Percentiles rank a stretch among this genome's conserved stretches.
Evolutionary conservation across 148 eudicot genomes (phyloP).

Genomic region (Limonium bicolor): DNA sequence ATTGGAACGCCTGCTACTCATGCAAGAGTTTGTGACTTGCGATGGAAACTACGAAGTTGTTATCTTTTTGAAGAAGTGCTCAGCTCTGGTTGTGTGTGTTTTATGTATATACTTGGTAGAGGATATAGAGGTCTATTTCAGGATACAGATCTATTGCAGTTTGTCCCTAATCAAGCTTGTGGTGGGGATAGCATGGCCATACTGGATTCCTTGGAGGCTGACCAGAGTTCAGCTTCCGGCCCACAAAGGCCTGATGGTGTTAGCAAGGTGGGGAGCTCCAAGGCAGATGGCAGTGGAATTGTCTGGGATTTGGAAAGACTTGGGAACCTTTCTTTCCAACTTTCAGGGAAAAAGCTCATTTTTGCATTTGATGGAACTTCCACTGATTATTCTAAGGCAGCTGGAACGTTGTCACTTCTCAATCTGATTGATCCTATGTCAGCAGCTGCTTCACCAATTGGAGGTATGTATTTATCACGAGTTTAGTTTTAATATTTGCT

Average conservation of each 20-base stretch:
- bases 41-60: constrained; percentile 91
- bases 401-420: constrained; percentile 79
- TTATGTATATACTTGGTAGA: constrained; percentile 98
- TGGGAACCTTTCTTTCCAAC: constrained; percentile 75
- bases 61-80: constrained; percentile 97
- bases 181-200: constrained; percentile 97
- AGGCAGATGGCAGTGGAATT: constrained; percentile 80
- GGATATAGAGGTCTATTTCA: constrained; percentile 98
- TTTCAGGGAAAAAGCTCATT: constrained; percentile 83
- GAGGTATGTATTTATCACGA: constrained; percentile 44
- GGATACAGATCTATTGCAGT: constrained; percentile 71
- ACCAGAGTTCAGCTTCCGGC: constrained; percentile 40
- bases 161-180: constrained; percentile 96
- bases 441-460: constrained; percentile 97
- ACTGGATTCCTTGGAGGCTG: constrained; percentile 86
- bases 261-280: constrained; percentile 43
- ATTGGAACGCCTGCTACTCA: constrained; percentile 76
- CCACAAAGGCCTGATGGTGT: constrained; percentile 58
- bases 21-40: constrained; percentile 59
- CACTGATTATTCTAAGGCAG: constrained; percentile 55
- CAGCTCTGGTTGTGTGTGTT: constrained; percentile 76
- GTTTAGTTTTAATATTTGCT: not conserved
- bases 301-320: constrained; percentile 97
- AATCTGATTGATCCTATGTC: constrained; percentile 95
- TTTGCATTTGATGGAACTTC: constrained; percentile 98